Evolutionary conservation across 2,329 filamentous ascomycete species (phyloP).

Genomic region (Fusarium keratoplasticum): DNA sequence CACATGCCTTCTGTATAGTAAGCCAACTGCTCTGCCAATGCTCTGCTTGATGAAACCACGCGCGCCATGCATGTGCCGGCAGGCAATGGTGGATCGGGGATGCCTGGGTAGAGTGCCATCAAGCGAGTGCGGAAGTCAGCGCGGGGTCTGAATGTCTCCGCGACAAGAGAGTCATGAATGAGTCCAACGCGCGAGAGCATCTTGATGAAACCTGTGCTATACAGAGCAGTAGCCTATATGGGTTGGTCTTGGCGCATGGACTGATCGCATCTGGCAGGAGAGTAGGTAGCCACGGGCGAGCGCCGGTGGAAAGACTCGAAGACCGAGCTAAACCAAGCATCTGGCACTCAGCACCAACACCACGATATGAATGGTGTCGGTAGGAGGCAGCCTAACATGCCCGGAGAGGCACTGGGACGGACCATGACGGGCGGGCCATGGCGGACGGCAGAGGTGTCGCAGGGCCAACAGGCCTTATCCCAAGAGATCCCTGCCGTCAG

Average conservation of each 20-base stretch:
- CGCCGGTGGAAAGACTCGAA: conserved; percentile 1
- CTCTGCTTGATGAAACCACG: conserved; percentile 27
- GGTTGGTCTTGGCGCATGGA: conserved; percentile 16
- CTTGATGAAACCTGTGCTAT: conserved; percentile 11
- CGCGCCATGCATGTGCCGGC: conserved; percentile 40
- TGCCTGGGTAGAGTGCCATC: conserved; percentile 31
- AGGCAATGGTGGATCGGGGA: conserved; percentile 38
- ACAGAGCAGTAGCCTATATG: conserved; percentile 19
- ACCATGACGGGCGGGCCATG: conserved; percentile 15
- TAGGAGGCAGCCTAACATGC: conserved; percentile 5
- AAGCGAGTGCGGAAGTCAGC: conserved; percentile 27
- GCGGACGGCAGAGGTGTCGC: conserved; percentile 31
- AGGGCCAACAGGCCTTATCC: conserved; percentile 22
- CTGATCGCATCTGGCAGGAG: conserved; percentile 4
- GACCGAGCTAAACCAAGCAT: conserved; percentile 8
- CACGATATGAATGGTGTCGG: background rate
- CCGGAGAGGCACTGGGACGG: conserved; percentile 20
- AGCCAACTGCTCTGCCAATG: conserved; percentile 27
- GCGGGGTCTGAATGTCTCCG: conserved; percentile 22
- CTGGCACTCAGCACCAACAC: conserved; percentile 7
- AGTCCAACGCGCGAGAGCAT: conserved; percentile 6
- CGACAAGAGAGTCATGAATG: conserved; percentile 11
- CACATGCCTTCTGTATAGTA: conserved; percentile 16
- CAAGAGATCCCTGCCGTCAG: conserved; percentile 17
- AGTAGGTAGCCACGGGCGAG: conserved; percentile 13